Evolutionary conservation across 2,329 filamentous ascomycete species (phyloP).

Genomic region (Pseudofabraea citricarpa): DNA sequence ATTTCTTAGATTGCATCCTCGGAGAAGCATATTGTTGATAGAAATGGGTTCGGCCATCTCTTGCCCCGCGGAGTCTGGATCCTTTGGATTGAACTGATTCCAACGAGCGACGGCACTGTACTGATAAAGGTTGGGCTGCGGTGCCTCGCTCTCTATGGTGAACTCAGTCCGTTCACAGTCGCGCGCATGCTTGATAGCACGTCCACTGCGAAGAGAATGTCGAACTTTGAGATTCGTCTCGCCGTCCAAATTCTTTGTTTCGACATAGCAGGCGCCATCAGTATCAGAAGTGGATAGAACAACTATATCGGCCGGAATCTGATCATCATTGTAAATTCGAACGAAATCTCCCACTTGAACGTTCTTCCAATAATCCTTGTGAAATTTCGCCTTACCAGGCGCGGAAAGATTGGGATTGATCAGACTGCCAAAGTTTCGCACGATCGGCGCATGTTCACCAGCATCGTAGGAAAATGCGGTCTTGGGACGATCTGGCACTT

Average conservation of each 20-base stretch:
- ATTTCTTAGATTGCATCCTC: conserved; percentile 89
- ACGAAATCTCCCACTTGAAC: conserved; percentile 95
- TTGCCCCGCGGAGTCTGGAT: conserved; percentile 55
- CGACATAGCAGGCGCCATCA: conserved; percentile 93
- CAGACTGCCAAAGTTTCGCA: conserved; percentile 59
- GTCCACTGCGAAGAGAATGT: conserved; percentile 81
- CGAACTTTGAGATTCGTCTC: conserved; percentile 97
- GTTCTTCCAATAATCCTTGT: conserved; percentile 92
- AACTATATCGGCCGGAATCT: conserved; percentile 88
- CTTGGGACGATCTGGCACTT: conserved; percentile 28
- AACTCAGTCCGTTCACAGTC: conserved; percentile 92
- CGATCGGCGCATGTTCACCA: conserved; percentile 23
- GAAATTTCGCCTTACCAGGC: conserved; percentile 75
- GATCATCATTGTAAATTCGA: conserved; percentile 92
- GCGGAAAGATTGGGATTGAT: conserved; percentile 66
- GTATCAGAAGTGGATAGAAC: conserved; percentile 89
- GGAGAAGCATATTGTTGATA: conserved; percentile 91
- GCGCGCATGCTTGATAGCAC: conserved; percentile 76
- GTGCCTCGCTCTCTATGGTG: conserved; percentile 80
- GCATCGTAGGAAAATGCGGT: conserved; percentile 34
- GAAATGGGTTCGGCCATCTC: conserved; percentile 89
- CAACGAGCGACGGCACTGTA: conserved; percentile 89
- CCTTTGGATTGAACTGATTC: conserved; percentile 65
- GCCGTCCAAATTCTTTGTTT: conserved; percentile 96
- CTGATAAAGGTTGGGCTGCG: conserved; percentile 91